Evolutionary conservation across 768 basidiomycete species (phyloP).

Genomic region (Boletus reticuloceps): DNA sequence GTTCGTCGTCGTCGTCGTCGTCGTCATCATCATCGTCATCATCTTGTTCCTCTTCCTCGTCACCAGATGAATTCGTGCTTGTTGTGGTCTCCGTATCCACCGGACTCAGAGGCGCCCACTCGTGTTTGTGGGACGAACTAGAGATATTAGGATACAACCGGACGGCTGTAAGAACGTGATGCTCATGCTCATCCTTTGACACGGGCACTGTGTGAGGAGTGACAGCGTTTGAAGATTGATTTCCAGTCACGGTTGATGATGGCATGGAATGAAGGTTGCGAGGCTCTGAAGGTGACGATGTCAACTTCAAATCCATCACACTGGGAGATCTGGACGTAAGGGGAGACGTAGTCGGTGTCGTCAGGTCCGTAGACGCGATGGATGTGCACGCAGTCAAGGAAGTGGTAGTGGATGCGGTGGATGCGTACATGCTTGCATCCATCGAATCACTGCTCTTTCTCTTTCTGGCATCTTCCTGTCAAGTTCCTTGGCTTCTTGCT

Average conservation of each 20-base stretch:
- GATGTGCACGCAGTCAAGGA: slow-evolving; percentile 23
- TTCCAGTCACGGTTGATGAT: not conserved
- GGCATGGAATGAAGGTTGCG: not conserved
- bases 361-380: slow-evolving; percentile 13
- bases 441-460: slow-evolving; percentile 22
- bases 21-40: slow-evolving; percentile 16
- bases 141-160: slow-evolving; percentile 20
- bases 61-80: slow-evolving; percentile 12
- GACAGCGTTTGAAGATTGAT: not conserved
- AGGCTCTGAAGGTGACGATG: slow-evolving; percentile 4
- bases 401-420: slow-evolving; percentile 23
- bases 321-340: slow-evolving; percentile 22
- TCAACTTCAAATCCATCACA: slow-evolving; percentile 11
- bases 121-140: slow-evolving; percentile 7
- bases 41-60: slow-evolving; percentile 15
- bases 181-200: slow-evolving; percentile 16
- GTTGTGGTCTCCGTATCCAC: slow-evolving; percentile 8
- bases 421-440: slow-evolving; percentile 21
- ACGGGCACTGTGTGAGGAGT: not conserved
- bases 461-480: slow-evolving; percentile 15
- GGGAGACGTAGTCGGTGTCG: slow-evolving; percentile 20
- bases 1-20: slow-evolving; percentile 20
- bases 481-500: slow-evolving; percentile 16
- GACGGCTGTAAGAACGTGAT: slow-evolving; percentile 25
- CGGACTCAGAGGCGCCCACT: slow-evolving; percentile 6